Percentiles rank a stretch among this genome's conserved stretches.
Evolutionary conservation across 2,329 filamentous ascomycete species (phyloP).

Genomic region (Beauveria scarabaeidicola): DNA sequence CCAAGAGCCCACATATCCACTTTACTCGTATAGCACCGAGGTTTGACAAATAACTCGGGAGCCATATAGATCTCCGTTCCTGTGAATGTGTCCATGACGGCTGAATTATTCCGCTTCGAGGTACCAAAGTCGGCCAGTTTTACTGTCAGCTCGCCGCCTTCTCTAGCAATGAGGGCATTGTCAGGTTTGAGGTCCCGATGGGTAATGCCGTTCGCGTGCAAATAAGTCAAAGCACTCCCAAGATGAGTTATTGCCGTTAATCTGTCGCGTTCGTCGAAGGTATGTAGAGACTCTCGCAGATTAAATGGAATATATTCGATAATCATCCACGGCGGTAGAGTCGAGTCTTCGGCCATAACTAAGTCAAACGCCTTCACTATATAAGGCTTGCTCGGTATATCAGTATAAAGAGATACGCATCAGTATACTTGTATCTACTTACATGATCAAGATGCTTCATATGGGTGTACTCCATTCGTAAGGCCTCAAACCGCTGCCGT

Average conservation of each 20-base stretch:
- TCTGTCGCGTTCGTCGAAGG: neutral
- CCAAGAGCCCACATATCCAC: constrained; percentile 11
- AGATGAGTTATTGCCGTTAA: constrained; percentile 2
- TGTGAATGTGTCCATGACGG: constrained; percentile 9
- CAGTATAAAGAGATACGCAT: neutral
- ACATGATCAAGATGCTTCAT: constrained; percentile 11
- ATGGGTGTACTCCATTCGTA: constrained; percentile 6
- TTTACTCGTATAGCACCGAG: constrained; percentile 6
- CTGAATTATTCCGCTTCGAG: constrained; percentile 1
- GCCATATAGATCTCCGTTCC: constrained; percentile 11
- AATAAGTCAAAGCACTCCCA: constrained; percentile 1
- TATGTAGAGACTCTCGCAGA: constrained; percentile 2
- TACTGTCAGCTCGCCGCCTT: neutral
- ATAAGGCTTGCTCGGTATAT: constrained; percentile 1
- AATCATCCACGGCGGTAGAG: constrained; percentile 11
- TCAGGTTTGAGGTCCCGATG: constrained; percentile 3
- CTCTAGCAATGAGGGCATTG: neutral
- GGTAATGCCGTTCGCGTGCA: constrained; percentile 6
- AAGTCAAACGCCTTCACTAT: constrained; percentile 10
- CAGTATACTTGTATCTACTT: neutral
- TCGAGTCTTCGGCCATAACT: constrained; percentile 9
- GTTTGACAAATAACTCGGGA: constrained; percentile 9
- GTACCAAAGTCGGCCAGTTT: constrained; percentile 10
- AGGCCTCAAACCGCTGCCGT: constrained; percentile 5
- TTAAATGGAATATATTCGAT: constrained; percentile 10